These are phyloP conservation scores for Phlebiopsis flavidoalba DNA, from an alignment of 768 basidiomycete genomes.

Conservation along the genomic window DNA sequence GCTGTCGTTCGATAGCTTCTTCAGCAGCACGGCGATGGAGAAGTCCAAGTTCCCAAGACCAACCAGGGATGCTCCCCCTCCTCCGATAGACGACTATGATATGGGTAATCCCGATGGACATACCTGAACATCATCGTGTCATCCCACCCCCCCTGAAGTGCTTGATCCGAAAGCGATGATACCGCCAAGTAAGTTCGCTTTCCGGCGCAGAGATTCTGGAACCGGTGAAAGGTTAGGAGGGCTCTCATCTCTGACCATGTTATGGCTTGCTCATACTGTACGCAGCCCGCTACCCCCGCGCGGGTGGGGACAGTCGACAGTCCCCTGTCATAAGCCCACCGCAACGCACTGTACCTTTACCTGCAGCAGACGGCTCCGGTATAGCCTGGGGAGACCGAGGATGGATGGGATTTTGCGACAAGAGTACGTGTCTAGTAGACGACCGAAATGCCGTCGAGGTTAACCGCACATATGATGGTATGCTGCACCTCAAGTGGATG, in stretches of 20 bases:
- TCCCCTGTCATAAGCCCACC: slow-evolving; percentile 1
- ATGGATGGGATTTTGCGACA: slow-evolving; percentile 72
- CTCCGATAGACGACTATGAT: slow-evolving; percentile 20
- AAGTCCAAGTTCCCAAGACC: slow-evolving; percentile 75
- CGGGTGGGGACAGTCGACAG: not conserved
- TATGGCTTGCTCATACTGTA: not conserved
- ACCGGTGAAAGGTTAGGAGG: slow-evolving; percentile 8
- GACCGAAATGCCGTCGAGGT: slow-evolving; percentile 90
- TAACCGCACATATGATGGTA: slow-evolving; percentile 87
- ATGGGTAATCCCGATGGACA: slow-evolving; percentile 33
- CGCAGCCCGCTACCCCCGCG: not conserved
- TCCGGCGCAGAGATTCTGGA: slow-evolving; percentile 34
- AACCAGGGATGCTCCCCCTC: slow-evolving; percentile 25
- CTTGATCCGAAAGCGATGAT: slow-evolving; percentile 77
- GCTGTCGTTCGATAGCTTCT: slow-evolving; percentile 90
- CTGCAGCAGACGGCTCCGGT: slow-evolving; percentile 56
- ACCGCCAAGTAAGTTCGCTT: slow-evolving; percentile 77
- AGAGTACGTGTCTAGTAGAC: slow-evolving; percentile 93
- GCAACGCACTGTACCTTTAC: slow-evolving; percentile 24
- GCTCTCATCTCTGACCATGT: too few relatives aligned
- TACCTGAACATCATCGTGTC: slow-evolving; percentile 68
- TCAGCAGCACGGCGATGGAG: slow-evolving; percentile 69
- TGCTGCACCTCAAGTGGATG: slow-evolving; percentile 18
- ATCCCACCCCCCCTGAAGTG: slow-evolving; percentile 79
- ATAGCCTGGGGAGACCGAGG: slow-evolving; percentile 84